These are phyloP conservation scores for Penicillium flavigenum DNA, from an alignment of 495 filamentous ascomycete genomes.

Conservation along the genomic window DNA sequence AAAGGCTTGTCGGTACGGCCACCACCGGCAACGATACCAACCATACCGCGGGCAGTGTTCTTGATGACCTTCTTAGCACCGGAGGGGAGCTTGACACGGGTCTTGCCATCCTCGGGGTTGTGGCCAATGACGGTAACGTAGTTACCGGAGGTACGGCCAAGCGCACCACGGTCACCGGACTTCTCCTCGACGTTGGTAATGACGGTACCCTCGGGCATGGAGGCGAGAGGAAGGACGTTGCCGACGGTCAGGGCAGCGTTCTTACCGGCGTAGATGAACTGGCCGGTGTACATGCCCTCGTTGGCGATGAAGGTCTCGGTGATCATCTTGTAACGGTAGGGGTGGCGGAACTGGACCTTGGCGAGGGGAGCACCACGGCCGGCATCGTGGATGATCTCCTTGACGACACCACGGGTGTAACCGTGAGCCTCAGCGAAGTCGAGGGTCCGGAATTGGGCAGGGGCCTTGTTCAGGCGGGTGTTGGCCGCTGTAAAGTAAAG, in stretches of 20 bases:
- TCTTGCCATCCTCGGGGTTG: conserved; percentile 99
- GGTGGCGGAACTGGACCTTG: conserved; percentile 91
- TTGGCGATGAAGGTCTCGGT: conserved; percentile 99
- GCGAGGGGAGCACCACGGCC: conserved; percentile 97
- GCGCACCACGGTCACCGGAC: conserved; percentile 89
- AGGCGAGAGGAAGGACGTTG: conserved; percentile 91
- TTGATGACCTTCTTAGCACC: conserved; percentile 99
- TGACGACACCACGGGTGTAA: conserved; percentile 94
- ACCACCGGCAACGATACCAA: conserved; percentile 98
- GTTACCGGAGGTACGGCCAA: conserved; percentile 96
- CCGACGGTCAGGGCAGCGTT: conserved; percentile 92
- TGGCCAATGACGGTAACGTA: conserved; percentile 99
- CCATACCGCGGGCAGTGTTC: conserved; percentile 91
- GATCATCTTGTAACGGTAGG: conserved; percentile 84
- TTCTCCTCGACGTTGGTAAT: conserved; percentile 99
- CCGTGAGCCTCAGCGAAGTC: conserved; percentile 96
- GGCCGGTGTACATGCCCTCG: conserved; percentile 99
- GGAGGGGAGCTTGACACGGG: conserved; percentile 96
- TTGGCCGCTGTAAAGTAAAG: conserved; percentile 57
- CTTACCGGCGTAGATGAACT: conserved; percentile 99
- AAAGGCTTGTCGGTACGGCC: conserved; percentile 99
- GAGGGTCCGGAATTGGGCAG: conserved; percentile 90
- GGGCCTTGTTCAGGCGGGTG: conserved; percentile 90
- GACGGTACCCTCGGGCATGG: conserved; percentile 97
- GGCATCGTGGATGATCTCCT: conserved; percentile 98